Evolutionary conservation across 148 eudicot genomes (phyloP).

Genomic region (Spergularia bocconei): DNA sequence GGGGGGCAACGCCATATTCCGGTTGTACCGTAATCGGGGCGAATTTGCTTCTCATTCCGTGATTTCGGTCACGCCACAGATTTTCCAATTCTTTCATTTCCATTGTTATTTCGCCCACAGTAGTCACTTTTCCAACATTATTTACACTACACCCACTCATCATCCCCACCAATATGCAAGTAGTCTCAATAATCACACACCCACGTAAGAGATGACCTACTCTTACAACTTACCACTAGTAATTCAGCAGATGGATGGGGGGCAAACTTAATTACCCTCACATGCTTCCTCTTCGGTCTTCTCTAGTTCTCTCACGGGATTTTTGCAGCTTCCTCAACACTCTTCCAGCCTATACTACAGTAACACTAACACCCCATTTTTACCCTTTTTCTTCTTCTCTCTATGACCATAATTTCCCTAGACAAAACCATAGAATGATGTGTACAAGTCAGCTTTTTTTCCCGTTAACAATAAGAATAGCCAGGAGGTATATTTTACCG

Average conservation of each 20-base stretch:
- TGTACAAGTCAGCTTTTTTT: slow-evolving; percentile 2
- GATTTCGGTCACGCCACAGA: too few species aligned
- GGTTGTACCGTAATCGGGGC: too few species aligned
- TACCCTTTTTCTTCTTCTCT: neutral
- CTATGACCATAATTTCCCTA: neutral
- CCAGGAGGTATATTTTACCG: slow-evolving; percentile 9
- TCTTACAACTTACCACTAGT: neutral
- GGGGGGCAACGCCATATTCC: too few species aligned
- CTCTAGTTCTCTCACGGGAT: slow-evolving; percentile 10
- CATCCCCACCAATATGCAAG: too few species aligned
- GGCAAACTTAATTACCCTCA: neutral
- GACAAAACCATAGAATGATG: slow-evolving; percentile 17
- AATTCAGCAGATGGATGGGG: neutral
- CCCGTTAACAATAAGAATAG: too few species aligned
- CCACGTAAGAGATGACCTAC: neutral
- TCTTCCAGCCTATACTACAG: neutral
- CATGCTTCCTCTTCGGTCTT: slow-evolving; percentile 21
- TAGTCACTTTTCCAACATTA: too few species aligned
- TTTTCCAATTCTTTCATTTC: too few species aligned
- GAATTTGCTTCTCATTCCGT: too few species aligned
- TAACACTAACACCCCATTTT: neutral
- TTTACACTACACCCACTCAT: too few species aligned
- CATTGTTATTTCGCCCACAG: too few species aligned
- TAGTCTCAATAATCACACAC: neutral
- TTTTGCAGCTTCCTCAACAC: neutral